phyloP scores from a whole-genome alignment of 2,329 filamentous ascomycete species.

The Colletotrichum karsti region DNA sequence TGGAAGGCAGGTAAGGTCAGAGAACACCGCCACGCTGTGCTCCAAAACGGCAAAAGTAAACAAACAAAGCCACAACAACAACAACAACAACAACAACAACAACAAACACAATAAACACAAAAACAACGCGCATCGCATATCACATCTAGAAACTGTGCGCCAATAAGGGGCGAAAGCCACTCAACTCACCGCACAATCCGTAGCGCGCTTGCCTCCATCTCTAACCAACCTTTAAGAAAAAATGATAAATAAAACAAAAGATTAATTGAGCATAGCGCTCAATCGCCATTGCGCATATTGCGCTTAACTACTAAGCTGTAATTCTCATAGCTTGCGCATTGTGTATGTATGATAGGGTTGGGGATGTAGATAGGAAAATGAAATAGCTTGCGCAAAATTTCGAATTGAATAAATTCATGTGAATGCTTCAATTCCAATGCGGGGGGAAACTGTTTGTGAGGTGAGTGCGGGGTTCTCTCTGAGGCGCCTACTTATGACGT shows the following conservation, averaged over 20 bases:
- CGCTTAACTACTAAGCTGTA: no score
- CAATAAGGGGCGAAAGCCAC: background rate
- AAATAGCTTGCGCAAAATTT: no score
- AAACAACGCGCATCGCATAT: background rate
- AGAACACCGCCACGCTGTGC: background rate
- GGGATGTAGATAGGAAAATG: no score
- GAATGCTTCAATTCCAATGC: background rate
- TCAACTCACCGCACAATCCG: slow-evolving; percentile 21
- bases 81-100: background rate
- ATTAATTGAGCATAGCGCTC: background rate
- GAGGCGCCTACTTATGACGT: slow-evolving; percentile 17
- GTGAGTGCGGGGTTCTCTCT: slow-evolving; percentile 12
- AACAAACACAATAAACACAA: background rate
- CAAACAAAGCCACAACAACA: background rate
- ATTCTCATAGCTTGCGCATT: no score
- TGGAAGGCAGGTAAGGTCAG: background rate
- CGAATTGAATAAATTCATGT: no score
- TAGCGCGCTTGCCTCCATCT: slow-evolving; percentile 14
- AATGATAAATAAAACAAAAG: no score
- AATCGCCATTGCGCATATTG: background rate
- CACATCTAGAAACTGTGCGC: background rate
- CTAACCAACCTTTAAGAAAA: no score
- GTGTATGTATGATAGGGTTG: no score
- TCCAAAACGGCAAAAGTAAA: slow-evolving; percentile 8
- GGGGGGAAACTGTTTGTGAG: background rate